Conservation (phyloP, 352 stramenopile species). For the Globisporangium paroecandrum region DNA sequence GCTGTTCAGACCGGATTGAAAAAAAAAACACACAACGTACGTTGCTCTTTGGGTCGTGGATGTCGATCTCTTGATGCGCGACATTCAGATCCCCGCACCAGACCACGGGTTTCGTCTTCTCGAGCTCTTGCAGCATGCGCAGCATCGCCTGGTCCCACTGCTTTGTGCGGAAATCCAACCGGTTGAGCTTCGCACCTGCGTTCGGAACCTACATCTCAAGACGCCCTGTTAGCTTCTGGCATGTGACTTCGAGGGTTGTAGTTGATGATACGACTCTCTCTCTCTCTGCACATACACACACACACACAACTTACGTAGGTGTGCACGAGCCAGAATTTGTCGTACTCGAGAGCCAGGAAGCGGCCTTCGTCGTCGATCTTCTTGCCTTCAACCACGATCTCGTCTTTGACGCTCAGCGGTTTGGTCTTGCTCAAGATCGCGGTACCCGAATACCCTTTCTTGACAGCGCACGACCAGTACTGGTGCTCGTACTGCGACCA, state of each 20-base stretch:
- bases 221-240: not conserved
- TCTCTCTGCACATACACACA: no score
- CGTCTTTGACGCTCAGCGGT: constrained; percentile 63
- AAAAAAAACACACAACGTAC: constrained; percentile 19
- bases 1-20: no score
- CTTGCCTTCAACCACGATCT: constrained; percentile 53
- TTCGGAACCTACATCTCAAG: constrained; percentile 46
- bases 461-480: constrained; percentile 71
- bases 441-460: constrained; percentile 80
- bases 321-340: constrained; percentile 80
- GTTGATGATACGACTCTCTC: no score
- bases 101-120: constrained; percentile 74
- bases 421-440: constrained; percentile 72
- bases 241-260: not conserved
- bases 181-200: constrained; percentile 65
- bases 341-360: constrained; percentile 75
- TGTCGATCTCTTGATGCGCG: constrained; percentile 85
- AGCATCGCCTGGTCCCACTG: constrained; percentile 79
- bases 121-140: constrained; percentile 61
- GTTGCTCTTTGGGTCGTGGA: constrained; percentile 84
- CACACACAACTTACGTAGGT: constrained; percentile 44
- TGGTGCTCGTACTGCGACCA: constrained; percentile 73
- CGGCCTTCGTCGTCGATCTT: constrained; percentile 68
- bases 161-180: constrained; percentile 64
- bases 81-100: constrained; percentile 87